Base-by-base conservation (phyloP, 1,284 basidiomycete genomes). In the Trametes versicolor region DNA sequence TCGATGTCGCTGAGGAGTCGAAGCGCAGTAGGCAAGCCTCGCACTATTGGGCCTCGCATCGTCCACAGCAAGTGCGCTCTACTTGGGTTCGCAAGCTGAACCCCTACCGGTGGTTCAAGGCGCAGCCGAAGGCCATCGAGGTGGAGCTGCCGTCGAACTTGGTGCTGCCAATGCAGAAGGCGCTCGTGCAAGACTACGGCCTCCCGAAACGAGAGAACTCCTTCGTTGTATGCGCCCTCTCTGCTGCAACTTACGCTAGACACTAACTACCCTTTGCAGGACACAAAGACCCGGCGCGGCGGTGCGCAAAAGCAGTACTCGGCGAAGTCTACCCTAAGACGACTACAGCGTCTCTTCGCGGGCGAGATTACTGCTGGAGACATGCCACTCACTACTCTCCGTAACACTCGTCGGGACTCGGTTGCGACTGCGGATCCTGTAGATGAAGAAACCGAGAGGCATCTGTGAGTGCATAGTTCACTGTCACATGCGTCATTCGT, bases 1-100 rank as follows among this genome's bases (percentile, higher is more conserved):
- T 99, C 72, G 86, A 92, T 49, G 88, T 98, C 4, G 95, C 96
- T 0, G 97, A 99, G 74, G 95, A 97, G 75, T 86, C 91, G 52
- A 98, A 98, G 80, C 89, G 91, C 62, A 87, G 88, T 52, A 87
- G 92, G 70, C 97, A 99, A 77, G 88, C 93, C 9, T 89, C 83
- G 4, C 80, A 86, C 64, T 91, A 88, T 72, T 89, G 85, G 80
- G 86, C 82, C 10, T 83, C 82, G 47, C 86, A 86, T 67, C 83
- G 84, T 51, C 83, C 83, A 4, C 79, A 85, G 62, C 76, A 83
- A 70, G 80, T 61, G 77, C 88, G 82, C 36, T 81, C 85, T 23
- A 81, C 83, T 23, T 97, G 95, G 95, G 76, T 95, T 48, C 87
- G 90, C 59, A 83, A 82, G 55, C 77, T 97, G 41, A 98, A 99